These are phyloP conservation scores for Malus fusca DNA, from an alignment of 306 rosid species.

Conservation along the genomic window DNA sequence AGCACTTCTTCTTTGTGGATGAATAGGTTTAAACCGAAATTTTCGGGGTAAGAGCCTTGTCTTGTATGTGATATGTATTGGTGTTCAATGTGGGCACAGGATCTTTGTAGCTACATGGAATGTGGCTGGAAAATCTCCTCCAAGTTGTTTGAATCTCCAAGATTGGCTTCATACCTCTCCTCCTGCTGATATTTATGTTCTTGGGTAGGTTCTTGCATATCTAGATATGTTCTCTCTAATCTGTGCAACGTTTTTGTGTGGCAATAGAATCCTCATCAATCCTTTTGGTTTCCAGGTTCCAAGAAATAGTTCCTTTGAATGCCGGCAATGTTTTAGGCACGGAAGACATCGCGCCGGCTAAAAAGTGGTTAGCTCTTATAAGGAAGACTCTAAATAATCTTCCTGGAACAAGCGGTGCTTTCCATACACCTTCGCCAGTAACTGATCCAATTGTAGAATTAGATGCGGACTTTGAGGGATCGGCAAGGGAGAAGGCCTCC, in stretches of 20 bases:
- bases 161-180: conserved; percentile 98
- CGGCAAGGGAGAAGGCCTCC: conserved; percentile 66
- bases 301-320: conserved; percentile 97
- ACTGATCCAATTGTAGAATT: conserved; percentile 85
- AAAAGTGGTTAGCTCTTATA: conserved; percentile 88
- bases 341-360: conserved; percentile 97
- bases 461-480: conserved; percentile 86
- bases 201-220: conserved; percentile 48
- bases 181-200: conserved; percentile 92
- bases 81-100: conserved; percentile 30
- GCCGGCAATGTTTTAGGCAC: conserved; percentile 98
- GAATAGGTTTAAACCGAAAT: neutral
- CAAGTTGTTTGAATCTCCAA: conserved; percentile 71
- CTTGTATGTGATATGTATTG: neutral
- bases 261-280: conserved; percentile 5
- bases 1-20: conserved; percentile 1
- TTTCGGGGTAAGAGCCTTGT: neutral
- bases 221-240: neutral
- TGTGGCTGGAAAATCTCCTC: conserved; percentile 96
- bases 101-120: conserved; percentile 94
- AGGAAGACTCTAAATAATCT: conserved; percentile 85
- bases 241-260: neutral
- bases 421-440: conserved; percentile 70
- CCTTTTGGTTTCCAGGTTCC: conserved; percentile 57
- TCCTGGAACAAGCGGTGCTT: conserved; percentile 73